Evolutionary conservation across 2,329 filamentous ascomycete genomes (phyloP), one percentile per base, ranked within the genome.

Genomic region (Aspergillus oerlinghausenensis): DNA sequence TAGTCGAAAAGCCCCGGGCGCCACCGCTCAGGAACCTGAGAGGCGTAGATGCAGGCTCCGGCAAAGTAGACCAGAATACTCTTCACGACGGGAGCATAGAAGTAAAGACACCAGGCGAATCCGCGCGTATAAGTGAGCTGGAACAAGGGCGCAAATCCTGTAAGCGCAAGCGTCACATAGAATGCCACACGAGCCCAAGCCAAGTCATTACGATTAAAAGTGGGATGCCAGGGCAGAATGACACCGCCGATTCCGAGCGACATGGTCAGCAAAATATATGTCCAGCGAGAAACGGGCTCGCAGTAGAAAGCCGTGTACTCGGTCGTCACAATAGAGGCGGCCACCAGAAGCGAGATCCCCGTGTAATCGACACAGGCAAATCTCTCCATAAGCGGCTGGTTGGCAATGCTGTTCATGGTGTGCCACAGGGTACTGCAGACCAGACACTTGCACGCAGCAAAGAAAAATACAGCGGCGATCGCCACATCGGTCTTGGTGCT

Each of bases 271-370:
- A 82, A 75, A 79, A 99, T 94, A 76, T 97, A 99, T 11, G 84
- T 80, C 83, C 88, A 94, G 55, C 92, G 88, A 64, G 89, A 92
- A 49, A 89, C 68, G 3, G 94, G 92, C 68, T 99, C 94, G 78
- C 94, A 97, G 79, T 99, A 99, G 75, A 99, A 99, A 25, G 93
- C 94, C 0, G 94, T 97, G 78, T 97, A 99, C 73, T 99, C 94
- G 38, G 92, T 96, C 2, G 94, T 97, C 84, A 97, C 91, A 77
- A 99, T 99, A 55, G 90, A 96, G 9, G 94, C 92, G 2, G 94
- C 73, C 52, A 99, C 94, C 26, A 99, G 84, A 51, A 99, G 80
- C 1, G 92, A 96, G 64, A 99, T 99, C 55, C 94, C 94, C 0
- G 94, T 97, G 76, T 99, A 99, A 74, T 99, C 94, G 57, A 99